A percentile compares a stretch with the other conserved stretches of the same genome.
Evolutionary conservation across 1,284 basidiomycete species (phyloP).

Genomic region (Fomitopsis betulina): DNA sequence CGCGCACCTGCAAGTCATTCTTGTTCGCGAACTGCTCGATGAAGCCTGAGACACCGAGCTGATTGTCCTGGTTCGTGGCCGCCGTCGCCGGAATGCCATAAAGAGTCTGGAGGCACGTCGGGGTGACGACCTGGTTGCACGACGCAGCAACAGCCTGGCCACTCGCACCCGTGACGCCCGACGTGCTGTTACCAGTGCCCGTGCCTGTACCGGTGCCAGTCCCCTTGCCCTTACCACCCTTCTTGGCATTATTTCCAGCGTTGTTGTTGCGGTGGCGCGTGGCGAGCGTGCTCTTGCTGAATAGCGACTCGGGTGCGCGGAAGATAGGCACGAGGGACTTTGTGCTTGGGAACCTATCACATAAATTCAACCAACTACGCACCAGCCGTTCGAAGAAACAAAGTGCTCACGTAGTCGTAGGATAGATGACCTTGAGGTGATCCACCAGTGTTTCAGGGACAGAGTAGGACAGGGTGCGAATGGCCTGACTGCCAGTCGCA

Average conservation of each 20-base stretch:
- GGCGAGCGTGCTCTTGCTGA: too few relatives aligned
- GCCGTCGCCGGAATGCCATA: slow-evolving; percentile 50
- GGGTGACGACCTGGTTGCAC: slow-evolving; percentile 35
- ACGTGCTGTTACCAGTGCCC: too few relatives aligned
- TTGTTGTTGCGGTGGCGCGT: too few relatives aligned
- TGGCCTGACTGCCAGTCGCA: slow-evolving; percentile 20
- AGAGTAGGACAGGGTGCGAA: slow-evolving; percentile 36
- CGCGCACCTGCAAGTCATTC: slow-evolving; percentile 40
- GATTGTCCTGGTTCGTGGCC: slow-evolving; percentile 37
- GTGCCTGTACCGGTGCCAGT: too few relatives aligned
- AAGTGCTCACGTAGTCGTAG: slow-evolving; percentile 24
- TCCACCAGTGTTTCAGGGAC: slow-evolving; percentile 28
- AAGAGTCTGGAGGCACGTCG: slow-evolving; percentile 48
- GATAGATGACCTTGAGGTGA: slow-evolving; percentile 33
- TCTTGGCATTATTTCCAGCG: too few relatives aligned
- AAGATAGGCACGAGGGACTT: slow-evolving; percentile 29
- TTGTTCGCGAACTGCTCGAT: slow-evolving; percentile 47
- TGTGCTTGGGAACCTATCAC: slow-evolving; percentile 10
- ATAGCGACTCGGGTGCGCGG: too few relatives aligned
- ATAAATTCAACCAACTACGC: background rate
- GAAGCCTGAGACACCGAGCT: slow-evolving; percentile 53
- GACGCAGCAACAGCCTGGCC: slow-evolving; percentile 1
- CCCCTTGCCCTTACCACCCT: too few relatives aligned
- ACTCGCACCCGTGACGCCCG: too few relatives aligned
- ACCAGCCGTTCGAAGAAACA: too few relatives aligned